These are phyloP conservation scores for Chrysosphaeria jannelii DNA, from an alignment of 2,329 filamentous ascomycete genomes.

Conservation along the genomic window DNA sequence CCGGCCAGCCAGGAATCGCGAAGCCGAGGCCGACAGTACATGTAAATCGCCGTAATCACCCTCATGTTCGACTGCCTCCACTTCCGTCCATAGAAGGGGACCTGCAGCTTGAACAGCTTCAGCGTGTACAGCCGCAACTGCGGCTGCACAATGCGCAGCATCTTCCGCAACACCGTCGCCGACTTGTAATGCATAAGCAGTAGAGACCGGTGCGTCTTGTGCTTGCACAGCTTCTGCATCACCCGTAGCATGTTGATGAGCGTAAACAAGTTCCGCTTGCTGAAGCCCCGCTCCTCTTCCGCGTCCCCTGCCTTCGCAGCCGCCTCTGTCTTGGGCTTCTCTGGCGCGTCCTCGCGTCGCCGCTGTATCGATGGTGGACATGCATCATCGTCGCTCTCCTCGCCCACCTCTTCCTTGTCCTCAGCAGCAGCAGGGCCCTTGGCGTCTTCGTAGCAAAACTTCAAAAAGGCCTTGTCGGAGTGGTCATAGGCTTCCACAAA, in stretches of 20 bases:
- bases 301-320: background rate
- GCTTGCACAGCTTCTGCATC: conserved; percentile 90
- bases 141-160: conserved; percentile 67
- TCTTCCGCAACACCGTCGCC: conserved; percentile 70
- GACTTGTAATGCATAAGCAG: conserved; percentile 90
- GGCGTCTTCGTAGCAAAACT: conserved; percentile 41
- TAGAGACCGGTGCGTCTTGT: conserved; percentile 82
- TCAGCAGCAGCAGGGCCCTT: too few relatives aligned
- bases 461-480: conserved; percentile 42
- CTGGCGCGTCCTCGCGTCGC: conserved; percentile 13
- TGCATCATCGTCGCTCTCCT: conserved; percentile 44
- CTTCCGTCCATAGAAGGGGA: conserved; percentile 91
- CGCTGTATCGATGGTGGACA: conserved; percentile 56
- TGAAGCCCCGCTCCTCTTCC: conserved; percentile 22
- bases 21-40: conserved; percentile 76
- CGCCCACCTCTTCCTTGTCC: conserved; percentile 23
- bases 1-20: conserved; percentile 87
- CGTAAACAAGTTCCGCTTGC: conserved; percentile 81
- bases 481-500: conserved; percentile 51
- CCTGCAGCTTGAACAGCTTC: conserved; percentile 95
- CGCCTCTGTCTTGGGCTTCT: background rate
- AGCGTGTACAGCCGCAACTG: conserved; percentile 76
- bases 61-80: conserved; percentile 98
- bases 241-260: conserved; percentile 85
- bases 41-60: conserved; percentile 86